These are phyloP conservation scores for Porodaedalea pini DNA, from an alignment of 1,284 basidiomycete genomes.

Conservation along the genomic window DNA sequence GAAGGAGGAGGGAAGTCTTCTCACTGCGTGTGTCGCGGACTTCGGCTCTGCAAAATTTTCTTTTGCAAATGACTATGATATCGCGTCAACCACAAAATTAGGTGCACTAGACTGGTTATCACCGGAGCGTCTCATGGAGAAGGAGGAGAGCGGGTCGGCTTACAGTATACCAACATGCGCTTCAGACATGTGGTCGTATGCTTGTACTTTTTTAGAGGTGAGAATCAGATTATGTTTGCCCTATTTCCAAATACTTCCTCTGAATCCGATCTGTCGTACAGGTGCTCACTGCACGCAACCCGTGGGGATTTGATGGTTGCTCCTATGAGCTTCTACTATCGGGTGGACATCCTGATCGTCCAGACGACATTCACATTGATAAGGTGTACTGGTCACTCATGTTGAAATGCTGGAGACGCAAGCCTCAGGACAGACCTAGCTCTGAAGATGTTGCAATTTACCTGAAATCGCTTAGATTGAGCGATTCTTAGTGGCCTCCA, in stretches of 20 bases:
- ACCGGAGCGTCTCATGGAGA: neutral
- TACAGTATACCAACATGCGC: neutral
- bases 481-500: neutral
- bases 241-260: neutral
- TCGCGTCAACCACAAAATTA: neutral
- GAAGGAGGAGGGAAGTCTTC: neutral
- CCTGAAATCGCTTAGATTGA: neutral
- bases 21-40: neutral
- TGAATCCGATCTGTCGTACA: neutral
- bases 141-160: neutral
- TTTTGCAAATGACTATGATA: neutral
- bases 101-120: neutral
- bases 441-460: neutral
- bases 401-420: neutral
- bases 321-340: neutral
- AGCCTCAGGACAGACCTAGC: neutral
- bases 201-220: constrained; percentile 11
- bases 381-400: neutral
- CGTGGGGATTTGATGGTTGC: neutral
- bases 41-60: constrained; percentile 9
- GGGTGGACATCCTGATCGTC: neutral
- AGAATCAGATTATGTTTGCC: neutral
- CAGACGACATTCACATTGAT: neutral
- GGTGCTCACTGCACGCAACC: neutral
- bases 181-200: constrained; percentile 15